Base-by-base conservation (phyloP, 257 asterid genomes). In the Cordia subcordata region DNA sequence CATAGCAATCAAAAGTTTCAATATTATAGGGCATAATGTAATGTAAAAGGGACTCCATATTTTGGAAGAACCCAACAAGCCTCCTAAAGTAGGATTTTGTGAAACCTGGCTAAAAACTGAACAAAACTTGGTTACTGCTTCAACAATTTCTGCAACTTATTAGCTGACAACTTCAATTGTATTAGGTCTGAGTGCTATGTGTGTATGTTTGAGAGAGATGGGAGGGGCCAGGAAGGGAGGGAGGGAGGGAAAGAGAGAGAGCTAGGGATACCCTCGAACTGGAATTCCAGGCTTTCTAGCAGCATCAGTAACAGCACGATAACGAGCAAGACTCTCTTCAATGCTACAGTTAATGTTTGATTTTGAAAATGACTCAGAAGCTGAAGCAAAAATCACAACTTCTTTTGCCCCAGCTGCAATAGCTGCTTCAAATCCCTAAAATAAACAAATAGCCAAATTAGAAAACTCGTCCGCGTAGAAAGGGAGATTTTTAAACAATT, bases 351-450 rank as follows among this genome's bases (percentile, higher is more conserved):
- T 93, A 20, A 89, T 89, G 74, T 93, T 93, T 8, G 95, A 79
- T 64, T 80, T 86, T 55, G 97, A 89, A 70, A 93, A 93, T 15
- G 97, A 84, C 81, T 93, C 99, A 0, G 99, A 93, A 75, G 99
- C 97, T 68, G 96, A 90, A 62, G 96, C 99, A 73, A 93, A 93
- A 53, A 89, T 79, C 14, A 94, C 96, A 18, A 88, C 81, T 81
- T 89, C 96, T 77, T 89, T 89, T 44, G 94, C 99, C 63, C 96
- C 97, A 40, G 97, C 94, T 55, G 91, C 94, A 78, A 85, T 58
- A 53, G 99, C 99, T 32, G 95, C 94, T 66, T 89, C 86, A 62
- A 93, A 89, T 63, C 97, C 97, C 99, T 92, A 54, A 49, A 5
- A n/a, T n/a, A 8, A 49, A 19, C 19, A 64, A 51, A 45, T 33